These are phyloP conservation scores for Coemansia reversa DNA, from an alignment of 192 early-diverging fungal species.

Conservation along the genomic window DNA sequence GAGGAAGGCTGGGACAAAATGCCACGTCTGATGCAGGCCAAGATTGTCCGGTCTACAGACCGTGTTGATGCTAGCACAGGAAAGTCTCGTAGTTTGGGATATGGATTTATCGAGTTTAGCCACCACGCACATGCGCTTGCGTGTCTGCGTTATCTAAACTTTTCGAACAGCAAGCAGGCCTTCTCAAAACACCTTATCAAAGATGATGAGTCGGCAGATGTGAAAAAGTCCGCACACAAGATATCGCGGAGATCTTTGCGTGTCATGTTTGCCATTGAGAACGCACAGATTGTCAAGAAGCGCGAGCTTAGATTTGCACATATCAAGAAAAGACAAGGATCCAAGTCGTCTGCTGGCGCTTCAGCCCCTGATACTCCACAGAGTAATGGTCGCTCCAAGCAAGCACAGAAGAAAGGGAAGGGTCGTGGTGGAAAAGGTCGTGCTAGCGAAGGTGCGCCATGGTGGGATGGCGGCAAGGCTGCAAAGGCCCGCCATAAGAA, in stretches of 20 bases:
- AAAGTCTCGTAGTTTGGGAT: conserved; percentile 75
- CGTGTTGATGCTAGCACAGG: conserved; percentile 73
- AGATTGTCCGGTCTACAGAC: conserved; percentile 76
- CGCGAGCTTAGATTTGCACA: conserved; percentile 55
- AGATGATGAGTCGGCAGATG: conserved; percentile 11
- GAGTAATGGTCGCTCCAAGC: not conserved
- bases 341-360: conserved; percentile 8
- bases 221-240: conserved; percentile 27
- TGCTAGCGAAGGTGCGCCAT: conserved; percentile 10
- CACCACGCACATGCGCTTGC: conserved; percentile 89
- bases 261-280: conserved; percentile 91
- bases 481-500: conserved; percentile 11
- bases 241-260: conserved; percentile 51
- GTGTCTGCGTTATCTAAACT: conserved; percentile 88
- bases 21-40: conserved; percentile 69
- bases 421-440: conserved; percentile 17
- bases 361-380: not conserved
- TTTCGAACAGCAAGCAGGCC: conserved; percentile 64
- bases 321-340: conserved; percentile 4
- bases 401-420: not conserved
- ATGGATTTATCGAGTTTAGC: conserved; percentile 90
- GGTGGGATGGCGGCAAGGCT: conserved; percentile 14
- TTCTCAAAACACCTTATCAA: conserved; percentile 57
- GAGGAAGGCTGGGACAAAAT: conserved; percentile 63
- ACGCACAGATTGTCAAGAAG: conserved; percentile 73